Evolutionary conservation across 2,329 filamentous ascomycete genomes (phyloP).

Genomic region (Lasiodiplodia sp.): DNA sequence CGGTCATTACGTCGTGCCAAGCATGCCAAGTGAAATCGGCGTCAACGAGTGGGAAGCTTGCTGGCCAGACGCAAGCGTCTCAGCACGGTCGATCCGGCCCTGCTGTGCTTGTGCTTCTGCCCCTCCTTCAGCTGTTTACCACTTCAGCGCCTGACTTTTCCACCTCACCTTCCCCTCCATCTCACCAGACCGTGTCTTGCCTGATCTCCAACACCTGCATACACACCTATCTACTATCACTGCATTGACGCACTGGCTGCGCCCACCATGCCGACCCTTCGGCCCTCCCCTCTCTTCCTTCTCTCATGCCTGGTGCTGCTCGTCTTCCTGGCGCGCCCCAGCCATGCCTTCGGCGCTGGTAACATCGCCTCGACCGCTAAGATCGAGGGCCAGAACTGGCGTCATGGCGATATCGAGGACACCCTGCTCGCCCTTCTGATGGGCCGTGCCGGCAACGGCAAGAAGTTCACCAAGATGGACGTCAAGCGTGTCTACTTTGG

Average conservation of each 20-base stretch:
- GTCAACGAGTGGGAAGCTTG: background rate
- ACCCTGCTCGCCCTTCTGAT: constrained; percentile 76
- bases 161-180: constrained; percentile 8
- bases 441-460: constrained; percentile 57
- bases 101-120: constrained; percentile 1
- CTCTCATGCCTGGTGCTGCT: constrained; percentile 56
- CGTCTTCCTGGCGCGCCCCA: constrained; percentile 71
- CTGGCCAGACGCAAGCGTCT: background rate
- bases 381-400: constrained; percentile 81
- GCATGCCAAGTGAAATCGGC: background rate
- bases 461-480: constrained; percentile 88
- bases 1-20: background rate
- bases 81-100: background rate
- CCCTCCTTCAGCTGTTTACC: constrained; percentile 19
- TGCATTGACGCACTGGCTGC: constrained; percentile 19
- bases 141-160: constrained; percentile 40
- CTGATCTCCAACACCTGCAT: constrained; percentile 31
- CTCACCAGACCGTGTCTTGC: constrained; percentile 27
- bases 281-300: constrained; percentile 43
- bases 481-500: constrained; percentile 94
- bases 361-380: constrained; percentile 84
- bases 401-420: constrained; percentile 82
- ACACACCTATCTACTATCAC: background rate
- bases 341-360: constrained; percentile 83
- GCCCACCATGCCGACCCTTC: constrained; percentile 30